Evolutionary conservation across 73 alveolate species (phyloP).

Genomic region (Durusdinium trenchii): DNA sequence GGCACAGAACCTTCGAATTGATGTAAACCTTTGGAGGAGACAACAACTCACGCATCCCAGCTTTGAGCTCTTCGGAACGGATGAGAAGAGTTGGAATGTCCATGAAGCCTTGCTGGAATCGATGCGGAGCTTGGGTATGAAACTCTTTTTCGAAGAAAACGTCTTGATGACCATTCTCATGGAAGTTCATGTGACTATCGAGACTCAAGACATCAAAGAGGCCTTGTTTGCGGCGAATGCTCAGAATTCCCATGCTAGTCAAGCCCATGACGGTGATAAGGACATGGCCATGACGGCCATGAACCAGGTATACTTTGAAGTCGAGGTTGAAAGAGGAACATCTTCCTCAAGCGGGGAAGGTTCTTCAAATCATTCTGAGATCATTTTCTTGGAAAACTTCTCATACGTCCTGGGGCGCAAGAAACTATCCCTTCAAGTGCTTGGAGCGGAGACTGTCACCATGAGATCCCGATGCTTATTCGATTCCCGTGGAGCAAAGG

Average conservation of each 20-base stretch:
- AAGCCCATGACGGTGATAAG: neutral
- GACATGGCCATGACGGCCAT: neutral
- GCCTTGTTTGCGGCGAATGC: neutral
- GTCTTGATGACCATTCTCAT: slow-evolving; percentile 61
- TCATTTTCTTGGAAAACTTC: slow-evolving; percentile 58
- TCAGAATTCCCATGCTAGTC: neutral
- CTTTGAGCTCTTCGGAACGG: slow-evolving; percentile 37
- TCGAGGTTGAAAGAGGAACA: slow-evolving; percentile 1
- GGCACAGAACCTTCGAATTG: slow-evolving; percentile 34
- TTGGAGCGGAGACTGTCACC: slow-evolving; percentile 50
- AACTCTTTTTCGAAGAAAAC: slow-evolving; percentile 73
- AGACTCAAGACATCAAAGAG: slow-evolving; percentile 52
- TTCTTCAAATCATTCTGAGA: slow-evolving; percentile 13
- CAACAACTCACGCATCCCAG: slow-evolving; percentile 77
- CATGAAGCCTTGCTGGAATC: slow-evolving; percentile 16
- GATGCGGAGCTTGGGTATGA: slow-evolving; percentile 49
- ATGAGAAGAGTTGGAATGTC: slow-evolving; percentile 50
- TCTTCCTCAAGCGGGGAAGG: neutral
- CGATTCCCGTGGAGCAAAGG: neutral
- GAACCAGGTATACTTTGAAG: slow-evolving; percentile 72
- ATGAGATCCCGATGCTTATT: slow-evolving; percentile 71
- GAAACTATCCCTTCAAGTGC: slow-evolving; percentile 47
- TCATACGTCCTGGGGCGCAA: slow-evolving; percentile 60
- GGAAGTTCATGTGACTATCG: slow-evolving; percentile 80
- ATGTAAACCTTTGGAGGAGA: slow-evolving; percentile 83